These are phyloP conservation scores for Pholiota molesta DNA, from an alignment of 768 basidiomycete species.

Conservation along the genomic window DNA sequence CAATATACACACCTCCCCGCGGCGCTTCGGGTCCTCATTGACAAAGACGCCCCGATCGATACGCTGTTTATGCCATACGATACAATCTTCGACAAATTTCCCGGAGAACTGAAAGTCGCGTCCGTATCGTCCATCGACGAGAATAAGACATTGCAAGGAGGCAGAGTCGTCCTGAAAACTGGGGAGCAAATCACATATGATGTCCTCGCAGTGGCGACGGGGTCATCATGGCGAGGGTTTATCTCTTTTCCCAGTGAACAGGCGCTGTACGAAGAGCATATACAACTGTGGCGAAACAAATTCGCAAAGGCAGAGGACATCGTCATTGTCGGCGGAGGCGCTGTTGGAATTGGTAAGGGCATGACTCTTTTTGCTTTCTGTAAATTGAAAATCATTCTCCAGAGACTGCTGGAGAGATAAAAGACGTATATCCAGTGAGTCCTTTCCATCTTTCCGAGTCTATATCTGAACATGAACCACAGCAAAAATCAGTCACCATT, in stretches of 20 bases:
- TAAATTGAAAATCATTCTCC: neutral
- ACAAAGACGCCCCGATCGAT: slow-evolving; percentile 35
- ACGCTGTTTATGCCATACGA: slow-evolving; percentile 25
- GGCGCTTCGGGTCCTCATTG: slow-evolving; percentile 50
- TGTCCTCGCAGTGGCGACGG: slow-evolving; percentile 59
- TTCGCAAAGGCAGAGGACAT: slow-evolving; percentile 27
- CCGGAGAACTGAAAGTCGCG: slow-evolving; percentile 41
- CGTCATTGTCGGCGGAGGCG: slow-evolving; percentile 31
- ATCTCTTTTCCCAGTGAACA: slow-evolving; percentile 32
- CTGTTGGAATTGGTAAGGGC: slow-evolving; percentile 28
- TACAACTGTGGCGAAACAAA: slow-evolving; percentile 24
- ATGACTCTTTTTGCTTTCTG: slow-evolving; percentile 12
- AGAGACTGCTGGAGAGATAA: slow-evolving; percentile 30
- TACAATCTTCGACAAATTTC: slow-evolving; percentile 23
- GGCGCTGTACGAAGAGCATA: slow-evolving; percentile 15
- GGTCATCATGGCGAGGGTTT: slow-evolving; percentile 48
- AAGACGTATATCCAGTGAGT: slow-evolving; percentile 29
- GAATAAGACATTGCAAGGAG: slow-evolving; percentile 35
- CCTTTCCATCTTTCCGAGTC: neutral
- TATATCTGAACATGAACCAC: slow-evolving; percentile 31
- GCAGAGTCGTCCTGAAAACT: slow-evolving; percentile 44
- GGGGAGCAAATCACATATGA: slow-evolving; percentile 50
- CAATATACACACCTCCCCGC: slow-evolving; percentile 52
- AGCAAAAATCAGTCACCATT: slow-evolving; percentile 53
- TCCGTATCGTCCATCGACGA: slow-evolving; percentile 31